Evolutionary conservation across 176 grass and related monocot genomes (phyloP).

Genomic region (Avena eriantha): DNA sequence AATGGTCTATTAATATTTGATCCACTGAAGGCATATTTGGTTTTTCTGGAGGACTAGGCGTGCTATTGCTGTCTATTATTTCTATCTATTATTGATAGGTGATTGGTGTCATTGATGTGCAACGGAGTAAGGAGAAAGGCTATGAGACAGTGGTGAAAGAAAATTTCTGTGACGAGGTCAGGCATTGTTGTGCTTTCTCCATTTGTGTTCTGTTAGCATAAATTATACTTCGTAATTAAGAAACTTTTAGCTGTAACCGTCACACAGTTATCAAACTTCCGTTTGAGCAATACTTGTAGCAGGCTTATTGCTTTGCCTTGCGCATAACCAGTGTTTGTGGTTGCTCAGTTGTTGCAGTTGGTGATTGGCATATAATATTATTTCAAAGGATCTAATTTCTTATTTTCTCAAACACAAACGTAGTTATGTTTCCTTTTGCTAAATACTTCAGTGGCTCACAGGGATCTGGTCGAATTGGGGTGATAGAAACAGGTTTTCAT

Average conservation of each 20-base stretch:
- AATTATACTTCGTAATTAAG: constrained; percentile 30
- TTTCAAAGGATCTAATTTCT: neutral
- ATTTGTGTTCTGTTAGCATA: constrained; percentile 33
- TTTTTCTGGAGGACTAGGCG: neutral
- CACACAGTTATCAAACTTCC: neutral
- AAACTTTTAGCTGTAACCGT: neutral
- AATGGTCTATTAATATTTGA: constrained; percentile 13
- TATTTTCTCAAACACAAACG: neutral
- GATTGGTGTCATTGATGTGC: constrained; percentile 88
- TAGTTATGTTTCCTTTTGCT: constrained; percentile 8
- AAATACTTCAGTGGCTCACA: constrained; percentile 13
- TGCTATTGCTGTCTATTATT: constrained; percentile 34
- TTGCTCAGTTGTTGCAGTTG: constrained; percentile 29
- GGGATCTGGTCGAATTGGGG: neutral
- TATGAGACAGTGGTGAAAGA: constrained; percentile 98
- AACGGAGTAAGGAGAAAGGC: constrained; percentile 84
- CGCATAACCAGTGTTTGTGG: constrained; percentile 10
- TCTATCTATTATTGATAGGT: constrained; percentile 56
- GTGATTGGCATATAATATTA: constrained; percentile 8
- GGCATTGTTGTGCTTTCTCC: constrained; percentile 35
- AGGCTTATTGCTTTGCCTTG: constrained; percentile 16
- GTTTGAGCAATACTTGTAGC: constrained; percentile 9
- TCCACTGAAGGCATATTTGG: neutral
- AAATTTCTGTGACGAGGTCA: constrained; percentile 92
- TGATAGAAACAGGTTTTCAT: neutral